phyloP scores from a whole-genome alignment of 257 asterid species.

The Nicotiana tomentosiformis region DNA sequence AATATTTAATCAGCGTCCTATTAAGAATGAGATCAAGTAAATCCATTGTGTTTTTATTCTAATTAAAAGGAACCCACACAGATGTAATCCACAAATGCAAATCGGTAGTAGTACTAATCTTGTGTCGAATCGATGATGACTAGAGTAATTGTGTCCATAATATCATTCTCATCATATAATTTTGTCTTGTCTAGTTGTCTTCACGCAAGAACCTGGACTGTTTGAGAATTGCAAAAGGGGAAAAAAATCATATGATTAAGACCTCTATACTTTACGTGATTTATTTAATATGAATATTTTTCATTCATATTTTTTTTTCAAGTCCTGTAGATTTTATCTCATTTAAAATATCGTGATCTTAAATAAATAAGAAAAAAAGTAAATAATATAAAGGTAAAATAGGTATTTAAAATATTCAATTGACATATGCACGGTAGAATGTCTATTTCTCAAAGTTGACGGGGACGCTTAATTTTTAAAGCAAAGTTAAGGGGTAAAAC shows the following conservation, averaged over 20 bases:
- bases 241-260: not conserved
- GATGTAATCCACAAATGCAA: not conserved
- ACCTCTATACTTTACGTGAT: not conserved
- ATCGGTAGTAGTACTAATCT: not conserved
- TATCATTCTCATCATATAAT: not conserved
- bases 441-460: too few species aligned
- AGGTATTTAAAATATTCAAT: too few species aligned
- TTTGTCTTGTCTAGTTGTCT: not conserved
- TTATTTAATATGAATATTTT: not conserved
- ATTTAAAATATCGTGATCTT: too few species aligned
- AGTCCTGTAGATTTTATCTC: not conserved
- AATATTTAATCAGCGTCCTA: not conserved
- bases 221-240: not conserved
- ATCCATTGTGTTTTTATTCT: not conserved
- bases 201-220: not conserved
- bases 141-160: not conserved
- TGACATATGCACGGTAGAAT: too few species aligned
- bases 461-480: too few species aligned
- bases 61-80: not conserved
- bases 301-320: not conserved
- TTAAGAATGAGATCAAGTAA: not conserved
- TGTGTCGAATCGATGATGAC: not conserved
- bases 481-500: too few species aligned
- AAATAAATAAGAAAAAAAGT: too few species aligned
- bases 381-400: too few species aligned